Evolutionary conservation across 2,329 filamentous ascomycete genomes (phyloP).

Genomic region (Beauveria caledonica): DNA sequence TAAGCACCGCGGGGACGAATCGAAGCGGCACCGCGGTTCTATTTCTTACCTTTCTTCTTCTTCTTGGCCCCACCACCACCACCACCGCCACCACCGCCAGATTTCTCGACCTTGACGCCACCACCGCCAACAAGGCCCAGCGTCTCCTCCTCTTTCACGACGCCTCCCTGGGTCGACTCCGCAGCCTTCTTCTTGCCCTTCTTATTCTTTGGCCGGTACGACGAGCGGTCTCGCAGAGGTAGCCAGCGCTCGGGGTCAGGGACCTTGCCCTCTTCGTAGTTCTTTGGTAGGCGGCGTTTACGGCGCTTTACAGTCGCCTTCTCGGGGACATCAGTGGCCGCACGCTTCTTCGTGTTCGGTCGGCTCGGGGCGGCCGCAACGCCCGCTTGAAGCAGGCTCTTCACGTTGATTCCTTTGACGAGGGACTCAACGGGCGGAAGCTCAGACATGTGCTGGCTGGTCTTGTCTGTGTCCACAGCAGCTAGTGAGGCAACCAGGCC

Average conservation of each 20-base stretch:
- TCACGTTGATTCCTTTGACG: conserved; percentile 50
- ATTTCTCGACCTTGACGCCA: conserved; percentile 58
- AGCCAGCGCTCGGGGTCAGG: conserved; percentile 91
- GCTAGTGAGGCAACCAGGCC: conserved; percentile 82
- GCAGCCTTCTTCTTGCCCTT: conserved; percentile 79
- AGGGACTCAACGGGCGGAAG: conserved; percentile 57
- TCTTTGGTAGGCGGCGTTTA: conserved; percentile 59
- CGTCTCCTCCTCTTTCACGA: conserved; percentile 65
- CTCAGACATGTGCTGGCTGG: conserved; percentile 44
- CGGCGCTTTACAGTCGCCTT: conserved; percentile 48
- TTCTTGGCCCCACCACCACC: conserved; percentile 38
- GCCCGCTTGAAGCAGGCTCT: conserved; percentile 56
- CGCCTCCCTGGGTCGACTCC: conserved; percentile 77
- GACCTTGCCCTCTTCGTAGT: conserved; percentile 68
- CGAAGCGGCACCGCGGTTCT: conserved; percentile 11
- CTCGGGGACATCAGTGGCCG: conserved; percentile 24
- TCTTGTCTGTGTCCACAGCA: conserved; percentile 47
- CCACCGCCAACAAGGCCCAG: conserved; percentile 56
- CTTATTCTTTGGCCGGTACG: conserved; percentile 82
- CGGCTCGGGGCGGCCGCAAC: conserved; percentile 39
- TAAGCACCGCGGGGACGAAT: background rate
- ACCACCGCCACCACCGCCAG: conserved; percentile 20
- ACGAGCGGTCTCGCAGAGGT: conserved; percentile 79
- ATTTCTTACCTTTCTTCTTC: conserved; percentile 48
- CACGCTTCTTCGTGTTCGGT: conserved; percentile 40